Percentiles rank a stretch among this genome's conserved stretches.
Conservation (phyloP, 202 grass and related monocot genomes). For the Carex arenaria region DNA sequence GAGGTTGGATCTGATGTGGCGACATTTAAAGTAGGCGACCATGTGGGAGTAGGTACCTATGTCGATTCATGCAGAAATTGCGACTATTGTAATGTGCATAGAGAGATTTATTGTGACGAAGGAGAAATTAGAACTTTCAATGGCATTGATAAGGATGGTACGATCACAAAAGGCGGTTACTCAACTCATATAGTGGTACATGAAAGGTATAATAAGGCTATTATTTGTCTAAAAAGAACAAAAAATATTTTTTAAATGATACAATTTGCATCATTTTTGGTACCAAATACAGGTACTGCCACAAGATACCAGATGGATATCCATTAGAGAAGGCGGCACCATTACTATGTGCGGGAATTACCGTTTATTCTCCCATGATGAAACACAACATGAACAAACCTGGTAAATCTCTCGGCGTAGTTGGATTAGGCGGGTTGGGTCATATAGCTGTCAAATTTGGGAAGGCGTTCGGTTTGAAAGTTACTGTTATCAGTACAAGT, state of each 20-base stretch:
- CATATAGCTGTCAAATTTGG: constrained; percentile 52
- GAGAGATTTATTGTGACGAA: constrained; percentile 26
- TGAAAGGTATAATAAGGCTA: constrained; percentile 8
- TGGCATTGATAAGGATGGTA: constrained; percentile 34
- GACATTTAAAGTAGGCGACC: constrained; percentile 34
- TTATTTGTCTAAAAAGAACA: too few species aligned
- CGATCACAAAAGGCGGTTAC: constrained; percentile 42
- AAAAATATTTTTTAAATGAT: not conserved
- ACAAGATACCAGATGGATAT: constrained; percentile 44
- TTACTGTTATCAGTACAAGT: constrained; percentile 45
- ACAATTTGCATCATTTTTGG: not conserved
- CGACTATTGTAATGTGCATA: constrained; percentile 23
- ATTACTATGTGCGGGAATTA: constrained; percentile 43
- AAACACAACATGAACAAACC: constrained; percentile 45
- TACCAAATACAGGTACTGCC: constrained; percentile 26
- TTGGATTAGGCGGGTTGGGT: constrained; percentile 39
- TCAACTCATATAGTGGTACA: constrained; percentile 36
- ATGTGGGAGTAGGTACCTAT: constrained; percentile 35
- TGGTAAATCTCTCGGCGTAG: constrained; percentile 41
- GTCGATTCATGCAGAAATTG: constrained; percentile 43
- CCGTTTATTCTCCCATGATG: constrained; percentile 45
- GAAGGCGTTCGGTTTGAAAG: constrained; percentile 43
- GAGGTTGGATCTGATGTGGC: constrained; percentile 28
- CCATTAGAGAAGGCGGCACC: constrained; percentile 35
- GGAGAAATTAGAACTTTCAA: constrained; percentile 14